Base-by-base conservation (phyloP, 371 early-diverging fungal genomes). In the Apophysomyces ossiformis region DNA sequence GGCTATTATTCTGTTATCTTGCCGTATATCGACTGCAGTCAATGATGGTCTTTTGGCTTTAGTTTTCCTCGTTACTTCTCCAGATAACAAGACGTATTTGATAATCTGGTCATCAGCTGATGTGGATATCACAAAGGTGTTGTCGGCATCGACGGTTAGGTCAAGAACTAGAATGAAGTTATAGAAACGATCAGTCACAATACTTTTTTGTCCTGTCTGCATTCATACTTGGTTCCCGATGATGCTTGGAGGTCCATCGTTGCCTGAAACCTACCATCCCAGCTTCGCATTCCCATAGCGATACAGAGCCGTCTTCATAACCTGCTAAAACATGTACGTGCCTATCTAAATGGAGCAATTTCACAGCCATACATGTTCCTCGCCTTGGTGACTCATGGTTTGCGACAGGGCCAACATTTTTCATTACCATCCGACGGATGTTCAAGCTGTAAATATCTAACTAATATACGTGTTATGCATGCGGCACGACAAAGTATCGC, bases 1-100 rank as follows among this genome's bases (percentile, higher is more conserved):
- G n/a, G 79, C 84, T 63, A 83, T 69, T 57, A 85, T 78, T 64
- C 81, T 83, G 36, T 74, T 74, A 64, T 85, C 86, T 57, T 66
- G 57, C 36, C 86, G 73, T 39, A 85, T 79, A 26, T 59, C 68
- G 16, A 85, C 46, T 8, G 75, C 67, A 16, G 78, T 71, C 32
- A 78, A 46, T 13, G 84, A 84, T 26, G 78, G 65, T 50, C 76
- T 77, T 58, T 85, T 85, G 35, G 69, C 67, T 37, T 67, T 70
- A 37, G 77, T 76, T 60, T 70, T 67, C 12, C 61, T 70, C 43
- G 73, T 63, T 46, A 68, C 35, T 60, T 72, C 60, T 59, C 70
- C 73, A 54, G 73, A 65, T 7, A 47, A 38, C 1, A 77, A 8
- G 8, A 58, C 57, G 43, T 83, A 80, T 65, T 82, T 79, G 16